A percentile compares a stretch with the other conserved stretches of the same genome.
These are phyloP conservation scores for Ambrosiella cleistominuta DNA, from an alignment of 2,329 filamentous ascomycete genomes.

Conservation along the genomic window DNA sequence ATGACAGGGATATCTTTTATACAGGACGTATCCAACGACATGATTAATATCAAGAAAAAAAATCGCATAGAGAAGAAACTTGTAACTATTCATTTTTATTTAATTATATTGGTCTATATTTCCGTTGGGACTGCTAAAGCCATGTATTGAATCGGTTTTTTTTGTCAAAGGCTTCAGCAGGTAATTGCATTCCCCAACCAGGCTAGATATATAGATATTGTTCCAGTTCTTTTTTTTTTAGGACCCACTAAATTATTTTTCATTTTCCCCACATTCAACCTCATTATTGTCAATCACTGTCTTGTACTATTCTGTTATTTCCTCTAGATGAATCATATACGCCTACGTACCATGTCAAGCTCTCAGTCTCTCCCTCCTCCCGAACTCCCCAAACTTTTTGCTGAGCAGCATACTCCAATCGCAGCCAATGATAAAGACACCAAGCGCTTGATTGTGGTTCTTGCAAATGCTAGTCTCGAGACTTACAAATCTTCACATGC, in stretches of 20 bases:
- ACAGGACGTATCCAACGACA: too few species aligned
- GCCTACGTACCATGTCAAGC: slow-evolving; percentile 30
- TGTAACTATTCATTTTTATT: too few species aligned
- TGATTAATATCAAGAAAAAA: too few species aligned
- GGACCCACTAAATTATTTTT: background rate
- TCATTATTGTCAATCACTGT: background rate
- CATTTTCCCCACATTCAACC: background rate
- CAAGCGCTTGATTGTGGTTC: slow-evolving; percentile 79
- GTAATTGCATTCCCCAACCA: background rate
- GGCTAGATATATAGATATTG: too few species aligned
- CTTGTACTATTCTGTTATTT: background rate
- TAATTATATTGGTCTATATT: too few species aligned
- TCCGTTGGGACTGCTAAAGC: too few species aligned
- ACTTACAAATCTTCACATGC: slow-evolving; percentile 85
- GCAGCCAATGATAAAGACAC: slow-evolving; percentile 74
- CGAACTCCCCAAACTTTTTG: slow-evolving; percentile 74
- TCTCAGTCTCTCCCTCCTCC: slow-evolving; percentile 93
- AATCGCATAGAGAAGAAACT: too few species aligned
- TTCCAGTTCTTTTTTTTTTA: background rate
- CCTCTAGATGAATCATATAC: slow-evolving; percentile 14
- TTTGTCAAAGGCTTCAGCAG: too few species aligned
- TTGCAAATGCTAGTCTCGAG: slow-evolving; percentile 93
- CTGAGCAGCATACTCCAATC: slow-evolving; percentile 80
- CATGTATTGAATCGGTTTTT: too few species aligned
- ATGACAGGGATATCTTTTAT: too few species aligned